Base-by-base conservation (phyloP, 2,329 filamentous ascomycete species). In the Fusarium mexicanum region DNA sequence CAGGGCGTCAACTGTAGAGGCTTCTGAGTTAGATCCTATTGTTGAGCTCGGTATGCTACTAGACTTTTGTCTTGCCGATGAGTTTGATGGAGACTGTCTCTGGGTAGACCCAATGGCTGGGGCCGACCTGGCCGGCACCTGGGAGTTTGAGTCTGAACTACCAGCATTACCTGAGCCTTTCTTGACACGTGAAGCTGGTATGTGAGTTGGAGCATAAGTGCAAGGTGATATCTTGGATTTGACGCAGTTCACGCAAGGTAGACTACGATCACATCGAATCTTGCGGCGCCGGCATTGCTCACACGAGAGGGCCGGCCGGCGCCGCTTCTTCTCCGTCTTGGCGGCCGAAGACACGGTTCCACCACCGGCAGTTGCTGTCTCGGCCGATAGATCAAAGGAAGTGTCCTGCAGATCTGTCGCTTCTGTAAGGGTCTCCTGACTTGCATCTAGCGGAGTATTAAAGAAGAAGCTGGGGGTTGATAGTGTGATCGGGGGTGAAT, bases 171-270 rank as follows among this genome's bases (percentile, higher is more conserved):
- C 58, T 37, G 48, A 40, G n/a, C 59, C 44, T 62, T 77, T 79
- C 61, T 74, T 78, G 20, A 33, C 47, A 59, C 75, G 73, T n/a
- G 76, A 77, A 8, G 78, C 77, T 5, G 82, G 82, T 22, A 79
- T 70, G 44, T 83, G 81, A 43, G 80, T 75, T 40, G 83, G 79
- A 33, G 81, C 82, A 74, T 90, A 92, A 3, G 87, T 84, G 75
- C 91, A 92, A 26, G 84, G 83, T 11, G 85, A 83, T 46, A 86
- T 87, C 72, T 86, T 86, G 29, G 88, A 88, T 71, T 87, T 86
- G n/a, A 87, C 67, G 76, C 91, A 92, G 66, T 90, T 89, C 67
- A 83, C 85, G 75, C 90, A 92, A 3, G 91, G 91, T 12, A 82
- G 80, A 67, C 87, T 86, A 55, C 88, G 87, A 76, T 92, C 87